Evolutionary conservation across 1,139 yeast genomes (phyloP), one percentile per base, ranked within the genome.

Genomic region (Nakaseomyces sp.): DNA sequence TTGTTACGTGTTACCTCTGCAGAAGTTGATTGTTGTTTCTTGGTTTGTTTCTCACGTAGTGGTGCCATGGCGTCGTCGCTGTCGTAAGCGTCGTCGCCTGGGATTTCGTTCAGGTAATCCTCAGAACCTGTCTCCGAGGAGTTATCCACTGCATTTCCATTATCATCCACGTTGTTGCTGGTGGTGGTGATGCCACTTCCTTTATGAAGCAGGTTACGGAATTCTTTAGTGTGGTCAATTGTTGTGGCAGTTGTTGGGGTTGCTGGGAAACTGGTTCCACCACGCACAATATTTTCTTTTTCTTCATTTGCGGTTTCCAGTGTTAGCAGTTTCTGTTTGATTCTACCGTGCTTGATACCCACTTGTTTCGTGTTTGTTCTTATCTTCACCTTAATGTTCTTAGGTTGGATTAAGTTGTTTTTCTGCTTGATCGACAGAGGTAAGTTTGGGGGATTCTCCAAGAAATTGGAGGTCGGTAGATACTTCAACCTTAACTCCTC

Each of bases 81-180:
- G 42, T 58, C 55, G 39, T 63, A 63, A 0, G 65, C 65, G 22
- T 63, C 66, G 47, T 61, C 64, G 15, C 66, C 67, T 1, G 67
- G 66, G 17, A 61, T 55, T n/a, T 55, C 58, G 17, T 56, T 48
- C 32, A 62, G 36, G 37, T 56, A 57, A 16, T 53, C 48, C 8
- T 53, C 49, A 12, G 42, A 42, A 31, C 51, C 57, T 17, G 43
- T 47, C 24, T 43, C 46, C 9, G 41, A 45, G 24, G 50, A 41
- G 10, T 43, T 42, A 18, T 50, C 50, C 13, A 45, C 49, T 2
- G 10, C 18, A 5, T 40, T 41, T 16, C 18, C 24, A 32, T 45
- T 48, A 15, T 47, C 47, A 15, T 46, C 46, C 16, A 43, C 40
- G 4, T 41, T 41, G 13, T 42, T 41, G 9, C 40, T 41, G 16